Evolutionary conservation across 345 rosid genomes (phyloP).

Genomic region (Citrus sp.): DNA sequence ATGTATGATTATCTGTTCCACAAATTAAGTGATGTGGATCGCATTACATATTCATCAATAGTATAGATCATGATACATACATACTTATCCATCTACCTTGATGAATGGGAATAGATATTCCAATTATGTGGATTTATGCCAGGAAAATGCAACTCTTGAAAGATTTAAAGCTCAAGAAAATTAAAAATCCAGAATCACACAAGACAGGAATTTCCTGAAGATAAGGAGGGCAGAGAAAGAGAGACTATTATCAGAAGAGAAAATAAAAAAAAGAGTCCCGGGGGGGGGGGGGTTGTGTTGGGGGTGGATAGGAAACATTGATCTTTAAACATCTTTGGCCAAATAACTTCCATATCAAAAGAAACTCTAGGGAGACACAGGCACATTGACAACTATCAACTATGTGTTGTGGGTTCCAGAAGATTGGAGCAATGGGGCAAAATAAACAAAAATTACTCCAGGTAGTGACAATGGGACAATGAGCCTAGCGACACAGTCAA

Average conservation of each 20-base stretch:
- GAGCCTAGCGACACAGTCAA: not conserved
- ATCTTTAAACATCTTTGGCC: not conserved
- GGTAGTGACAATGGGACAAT: not conserved
- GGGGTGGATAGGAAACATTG: not conserved
- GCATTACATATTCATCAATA: too few relatives aligned
- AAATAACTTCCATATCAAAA: not conserved
- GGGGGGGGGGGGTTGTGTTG: too few relatives aligned
- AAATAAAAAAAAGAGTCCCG: too few relatives aligned
- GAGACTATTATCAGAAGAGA: not conserved
- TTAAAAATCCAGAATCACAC: not conserved
- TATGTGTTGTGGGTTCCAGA: not conserved
- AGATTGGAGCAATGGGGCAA: not conserved
- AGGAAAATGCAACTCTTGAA: not conserved
- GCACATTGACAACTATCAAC: not conserved
- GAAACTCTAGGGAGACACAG: not conserved
- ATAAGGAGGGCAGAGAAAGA: not conserved
- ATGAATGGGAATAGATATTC: not conserved
- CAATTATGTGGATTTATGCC: not conserved
- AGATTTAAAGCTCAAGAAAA: not conserved
- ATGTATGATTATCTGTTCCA: too few relatives aligned
- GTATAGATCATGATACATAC: too few relatives aligned
- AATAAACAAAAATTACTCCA: not conserved
- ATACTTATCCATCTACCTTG: too few relatives aligned
- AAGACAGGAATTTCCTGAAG: not conserved
- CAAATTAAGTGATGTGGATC: too few relatives aligned